Conservation (phyloP, 495 filamentous ascomycete genomes). For the Penicillium daleae region DNA sequence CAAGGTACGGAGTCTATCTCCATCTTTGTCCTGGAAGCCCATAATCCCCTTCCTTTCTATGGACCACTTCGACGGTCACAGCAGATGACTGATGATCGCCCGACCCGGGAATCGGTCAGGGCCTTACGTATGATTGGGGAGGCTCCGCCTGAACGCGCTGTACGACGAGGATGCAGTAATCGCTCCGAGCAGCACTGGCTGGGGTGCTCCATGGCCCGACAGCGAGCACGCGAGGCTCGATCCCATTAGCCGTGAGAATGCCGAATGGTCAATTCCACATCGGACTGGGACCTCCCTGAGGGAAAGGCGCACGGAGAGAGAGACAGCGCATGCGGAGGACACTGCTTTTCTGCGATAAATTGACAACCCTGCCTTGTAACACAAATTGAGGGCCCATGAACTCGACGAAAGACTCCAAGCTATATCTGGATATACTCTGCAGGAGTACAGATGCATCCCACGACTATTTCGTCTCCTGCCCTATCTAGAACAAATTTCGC, state of each 20-base stretch:
- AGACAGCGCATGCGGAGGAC: not conserved
- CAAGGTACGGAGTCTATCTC: not conserved
- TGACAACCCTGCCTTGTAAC: not conserved
- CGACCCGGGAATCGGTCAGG: constrained; percentile 29
- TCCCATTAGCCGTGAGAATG: not conserved
- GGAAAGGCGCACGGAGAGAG: not conserved
- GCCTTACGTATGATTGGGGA: constrained; percentile 27
- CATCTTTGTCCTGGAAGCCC: not conserved
- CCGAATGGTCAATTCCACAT: constrained; percentile 25
- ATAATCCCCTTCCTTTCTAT: not conserved
- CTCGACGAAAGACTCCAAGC: not conserved
- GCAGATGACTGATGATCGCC: constrained; percentile 23
- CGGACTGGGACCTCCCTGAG: constrained; percentile 18
- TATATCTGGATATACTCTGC: not conserved
- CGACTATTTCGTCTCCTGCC: not conserved
- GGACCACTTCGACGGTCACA: not conserved
- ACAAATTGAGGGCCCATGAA: not conserved
- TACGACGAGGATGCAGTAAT: constrained; percentile 6
- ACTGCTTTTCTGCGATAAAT: too few relatives aligned
- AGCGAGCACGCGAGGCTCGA: constrained; percentile 6
- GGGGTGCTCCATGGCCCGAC: constrained; percentile 18
- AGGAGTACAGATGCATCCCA: not conserved
- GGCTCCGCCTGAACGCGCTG: constrained; percentile 18
- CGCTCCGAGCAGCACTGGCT: constrained; percentile 15
- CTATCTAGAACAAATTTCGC: not conserved